Evolutionary conservation across 2,329 filamentous ascomycete species (phyloP).

Genomic region (Alternaria burnsii): DNA sequence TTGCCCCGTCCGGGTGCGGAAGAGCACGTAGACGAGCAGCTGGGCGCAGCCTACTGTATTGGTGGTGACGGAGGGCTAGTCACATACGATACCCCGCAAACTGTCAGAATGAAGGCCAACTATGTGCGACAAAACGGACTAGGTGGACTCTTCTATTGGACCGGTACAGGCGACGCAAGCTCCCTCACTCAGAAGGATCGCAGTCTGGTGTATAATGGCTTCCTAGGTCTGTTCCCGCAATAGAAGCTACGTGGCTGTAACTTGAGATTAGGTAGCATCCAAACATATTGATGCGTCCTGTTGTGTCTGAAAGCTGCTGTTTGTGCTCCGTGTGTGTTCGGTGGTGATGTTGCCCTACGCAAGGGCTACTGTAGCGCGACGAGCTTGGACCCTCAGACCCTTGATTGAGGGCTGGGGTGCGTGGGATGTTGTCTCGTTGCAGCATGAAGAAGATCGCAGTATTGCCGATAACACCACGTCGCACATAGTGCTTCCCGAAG

Average conservation of each 20-base stretch:
- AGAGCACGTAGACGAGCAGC: conserved; percentile 72
- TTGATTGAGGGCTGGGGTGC: conserved; percentile 8
- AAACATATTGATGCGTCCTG: neutral
- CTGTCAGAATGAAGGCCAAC: conserved; percentile 76
- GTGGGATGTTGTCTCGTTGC: conserved; percentile 9
- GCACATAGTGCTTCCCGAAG: conserved; percentile 5
- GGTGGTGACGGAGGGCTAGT: conserved; percentile 80
- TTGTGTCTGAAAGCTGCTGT: neutral
- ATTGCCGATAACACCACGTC: conserved; percentile 15
- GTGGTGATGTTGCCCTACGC: conserved; percentile 1
- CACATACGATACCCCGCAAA: conserved; percentile 80
- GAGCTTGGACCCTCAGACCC: conserved; percentile 24
- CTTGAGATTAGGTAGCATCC: neutral
- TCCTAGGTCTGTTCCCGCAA: conserved; percentile 58
- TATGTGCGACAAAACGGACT: conserved; percentile 76
- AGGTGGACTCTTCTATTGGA: conserved; percentile 84
- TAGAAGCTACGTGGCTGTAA: conserved; percentile 6
- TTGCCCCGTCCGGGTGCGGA: conserved; percentile 69
- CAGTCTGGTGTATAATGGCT: conserved; percentile 69
- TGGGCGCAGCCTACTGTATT: conserved; percentile 75
- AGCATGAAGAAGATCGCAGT: conserved; percentile 26
- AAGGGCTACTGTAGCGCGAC: conserved; percentile 15
- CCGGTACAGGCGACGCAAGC: conserved; percentile 73
- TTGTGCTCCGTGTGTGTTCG: conserved; percentile 12
- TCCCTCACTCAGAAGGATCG: conserved; percentile 53